Evolutionary conservation across 2,329 filamentous ascomycete genomes (phyloP).

Genomic region (Epicoccum nigrum): DNA sequence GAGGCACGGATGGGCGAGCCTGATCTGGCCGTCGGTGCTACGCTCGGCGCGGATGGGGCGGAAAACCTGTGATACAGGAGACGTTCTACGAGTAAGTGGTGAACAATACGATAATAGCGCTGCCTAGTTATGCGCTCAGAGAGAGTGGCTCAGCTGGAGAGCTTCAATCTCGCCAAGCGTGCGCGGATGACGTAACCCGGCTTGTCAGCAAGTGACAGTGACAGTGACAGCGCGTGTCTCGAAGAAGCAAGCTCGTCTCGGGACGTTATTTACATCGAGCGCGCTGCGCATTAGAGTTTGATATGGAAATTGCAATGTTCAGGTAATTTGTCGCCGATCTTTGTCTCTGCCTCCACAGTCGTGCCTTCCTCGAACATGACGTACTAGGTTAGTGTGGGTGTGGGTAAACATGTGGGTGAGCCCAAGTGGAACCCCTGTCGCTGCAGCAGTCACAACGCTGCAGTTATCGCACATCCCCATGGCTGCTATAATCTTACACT

Average conservation of each 20-base stretch:
- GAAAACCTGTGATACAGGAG: slow-evolving; percentile 8
- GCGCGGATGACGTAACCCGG: slow-evolving; percentile 33
- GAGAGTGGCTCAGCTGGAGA: slow-evolving; percentile 29
- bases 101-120: not conserved
- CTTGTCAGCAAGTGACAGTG: slow-evolving; percentile 7
- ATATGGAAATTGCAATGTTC: not conserved
- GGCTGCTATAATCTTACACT: slow-evolving; percentile 1
- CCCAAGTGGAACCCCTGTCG: slow-evolving; percentile 4
- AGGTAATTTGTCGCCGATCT: not conserved
- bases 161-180: slow-evolving; percentile 25
- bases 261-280: not conserved
- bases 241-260: not conserved
- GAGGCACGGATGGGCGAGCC: slow-evolving; percentile 11
- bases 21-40: slow-evolving; percentile 10
- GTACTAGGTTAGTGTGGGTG: slow-evolving; percentile 11
- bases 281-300: not conserved
- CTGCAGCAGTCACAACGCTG: slow-evolving; percentile 7
- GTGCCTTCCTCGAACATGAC: slow-evolving; percentile 13
- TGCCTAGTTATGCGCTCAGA: slow-evolving; percentile 19
- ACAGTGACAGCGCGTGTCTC: slow-evolving; percentile 1
- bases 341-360: slow-evolving; percentile 2
- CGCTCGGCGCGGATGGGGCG: slow-evolving; percentile 14
- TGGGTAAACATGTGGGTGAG: slow-evolving; percentile 8
- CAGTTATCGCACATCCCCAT: slow-evolving; percentile 8
- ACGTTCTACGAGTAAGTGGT: not conserved